These are phyloP conservation scores for Chaetoscypha palmicola DNA, from an alignment of 2,329 filamentous ascomycete genomes.

Conservation along the genomic window DNA sequence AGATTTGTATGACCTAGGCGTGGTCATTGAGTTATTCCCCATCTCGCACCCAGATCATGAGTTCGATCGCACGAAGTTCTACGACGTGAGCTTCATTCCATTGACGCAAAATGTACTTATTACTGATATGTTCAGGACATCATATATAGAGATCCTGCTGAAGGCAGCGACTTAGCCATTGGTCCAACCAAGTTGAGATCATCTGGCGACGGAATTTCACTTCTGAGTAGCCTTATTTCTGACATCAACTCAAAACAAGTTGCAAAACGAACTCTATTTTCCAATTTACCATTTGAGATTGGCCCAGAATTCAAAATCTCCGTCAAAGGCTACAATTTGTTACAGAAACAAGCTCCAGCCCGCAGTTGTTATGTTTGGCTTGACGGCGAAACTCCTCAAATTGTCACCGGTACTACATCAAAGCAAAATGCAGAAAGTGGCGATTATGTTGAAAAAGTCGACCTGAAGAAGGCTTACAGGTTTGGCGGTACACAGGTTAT, in stretches of 20 bases:
- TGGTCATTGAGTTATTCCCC: constrained; percentile 87
- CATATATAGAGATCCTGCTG: constrained; percentile 70
- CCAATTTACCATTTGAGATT: constrained; percentile 78
- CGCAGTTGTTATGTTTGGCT: constrained; percentile 84
- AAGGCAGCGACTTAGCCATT: constrained; percentile 59
- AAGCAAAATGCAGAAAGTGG: constrained; percentile 72
- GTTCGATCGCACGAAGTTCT: constrained; percentile 83
- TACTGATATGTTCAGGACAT: constrained; percentile 58
- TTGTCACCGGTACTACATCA: constrained; percentile 67
- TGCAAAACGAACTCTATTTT: constrained; percentile 79
- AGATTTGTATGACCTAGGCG: constrained; percentile 88
- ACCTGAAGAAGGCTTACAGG: constrained; percentile 89
- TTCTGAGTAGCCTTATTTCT: constrained; percentile 73
- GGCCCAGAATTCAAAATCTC: constrained; percentile 79
- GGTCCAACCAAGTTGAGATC: constrained; percentile 50
- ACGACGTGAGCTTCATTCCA: constrained; percentile 61
- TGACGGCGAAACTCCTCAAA: constrained; percentile 75
- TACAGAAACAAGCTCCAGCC: constrained; percentile 76
- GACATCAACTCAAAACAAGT: constrained; percentile 88
- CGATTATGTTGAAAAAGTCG: constrained; percentile 67
- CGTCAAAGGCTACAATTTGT: constrained; percentile 84
- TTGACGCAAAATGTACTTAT: too few species aligned
- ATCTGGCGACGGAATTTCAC: constrained; percentile 66
- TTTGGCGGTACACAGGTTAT: constrained; percentile 87
- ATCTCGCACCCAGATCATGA: constrained; percentile 63